Conservation (phyloP, 2,329 filamentous ascomycete genomes). For the Alternaria dauci region DNA sequence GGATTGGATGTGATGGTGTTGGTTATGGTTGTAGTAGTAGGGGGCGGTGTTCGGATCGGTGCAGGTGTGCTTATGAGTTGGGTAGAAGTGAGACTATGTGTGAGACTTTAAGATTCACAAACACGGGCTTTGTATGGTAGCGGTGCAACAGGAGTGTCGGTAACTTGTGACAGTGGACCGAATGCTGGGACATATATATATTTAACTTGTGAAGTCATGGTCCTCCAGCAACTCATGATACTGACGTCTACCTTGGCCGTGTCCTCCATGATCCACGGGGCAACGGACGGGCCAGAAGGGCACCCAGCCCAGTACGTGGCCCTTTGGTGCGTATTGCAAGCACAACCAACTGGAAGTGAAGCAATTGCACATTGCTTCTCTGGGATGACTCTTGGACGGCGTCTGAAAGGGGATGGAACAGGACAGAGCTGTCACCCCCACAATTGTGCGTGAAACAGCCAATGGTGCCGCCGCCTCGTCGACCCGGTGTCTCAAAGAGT, state of each 20-base stretch:
- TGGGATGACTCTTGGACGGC: slow-evolving; percentile 36
- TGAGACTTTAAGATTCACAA: slow-evolving; percentile 32
- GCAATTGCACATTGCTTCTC: slow-evolving; percentile 37
- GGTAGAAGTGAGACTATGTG: slow-evolving; percentile 29
- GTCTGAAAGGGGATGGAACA: slow-evolving; percentile 41
- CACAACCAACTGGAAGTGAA: slow-evolving; percentile 45
- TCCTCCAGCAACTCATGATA: slow-evolving; percentile 21
- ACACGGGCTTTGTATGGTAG: slow-evolving; percentile 21
- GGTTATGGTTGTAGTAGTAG: slow-evolving; percentile 13
- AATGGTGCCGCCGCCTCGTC: slow-evolving; percentile 43
- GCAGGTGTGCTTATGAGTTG: slow-evolving; percentile 24
- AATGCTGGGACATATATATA: slow-evolving; percentile 35
- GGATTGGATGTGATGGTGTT: slow-evolving; percentile 3
- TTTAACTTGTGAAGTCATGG: slow-evolving; percentile 20
- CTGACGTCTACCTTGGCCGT: slow-evolving; percentile 23
- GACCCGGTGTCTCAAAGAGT: slow-evolving; percentile 42
- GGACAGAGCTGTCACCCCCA: slow-evolving; percentile 32
- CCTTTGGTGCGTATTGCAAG: slow-evolving; percentile 36
- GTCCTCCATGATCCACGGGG: slow-evolving; percentile 38
- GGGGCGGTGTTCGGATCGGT: slow-evolving; percentile 8
- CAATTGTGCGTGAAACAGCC: slow-evolving; percentile 31
- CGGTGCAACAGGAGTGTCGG: slow-evolving; percentile 28
- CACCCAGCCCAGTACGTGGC: slow-evolving; percentile 46
- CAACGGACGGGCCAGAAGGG: slow-evolving; percentile 42
- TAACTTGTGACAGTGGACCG: slow-evolving; percentile 31